Percentiles rank a stretch among this genome's conserved stretches.
Conservation (phyloP, 176 grass and related monocot genomes). For the Tuctoria greenei region DNA sequence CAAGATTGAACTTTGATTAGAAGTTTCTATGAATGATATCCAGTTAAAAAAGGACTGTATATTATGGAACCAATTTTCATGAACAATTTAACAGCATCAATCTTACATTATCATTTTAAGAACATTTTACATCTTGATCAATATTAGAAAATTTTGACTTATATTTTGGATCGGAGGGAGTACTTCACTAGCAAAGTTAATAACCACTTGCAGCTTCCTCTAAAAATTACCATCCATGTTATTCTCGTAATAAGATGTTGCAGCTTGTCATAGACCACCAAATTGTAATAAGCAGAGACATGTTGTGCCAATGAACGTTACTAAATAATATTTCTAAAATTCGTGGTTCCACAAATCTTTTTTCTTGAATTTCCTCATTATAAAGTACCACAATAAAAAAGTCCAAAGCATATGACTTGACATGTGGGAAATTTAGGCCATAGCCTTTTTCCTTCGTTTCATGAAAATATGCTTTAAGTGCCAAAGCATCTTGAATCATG, state of each 20-base stretch:
- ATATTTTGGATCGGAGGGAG: too few species aligned
- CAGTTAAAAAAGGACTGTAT: background rate
- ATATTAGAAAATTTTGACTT: background rate
- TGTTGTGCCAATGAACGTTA: too few species aligned
- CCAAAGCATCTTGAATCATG: background rate
- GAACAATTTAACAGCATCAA: background rate
- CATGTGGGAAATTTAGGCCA: background rate
- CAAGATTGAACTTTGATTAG: background rate
- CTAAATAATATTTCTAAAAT: too few species aligned
- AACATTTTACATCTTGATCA: background rate
- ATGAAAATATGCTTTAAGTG: background rate
- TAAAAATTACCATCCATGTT: too few species aligned
- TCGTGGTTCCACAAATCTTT: too few species aligned
- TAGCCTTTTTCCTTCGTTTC: background rate
- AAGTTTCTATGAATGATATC: background rate
- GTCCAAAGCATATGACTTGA: background rate
- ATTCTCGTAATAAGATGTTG: too few species aligned
- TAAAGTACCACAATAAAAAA: too few species aligned
- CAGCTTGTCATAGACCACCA: too few species aligned
- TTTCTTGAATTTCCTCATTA: too few species aligned
- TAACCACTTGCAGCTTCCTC: background rate
- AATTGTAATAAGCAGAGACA: too few species aligned
- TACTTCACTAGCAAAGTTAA: slow-evolving; percentile 9
- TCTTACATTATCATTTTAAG: background rate
- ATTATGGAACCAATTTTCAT: background rate